These are phyloP conservation scores for Cercospora janseana DNA, from an alignment of 2,329 filamentous ascomycete species.

Conservation along the genomic window DNA sequence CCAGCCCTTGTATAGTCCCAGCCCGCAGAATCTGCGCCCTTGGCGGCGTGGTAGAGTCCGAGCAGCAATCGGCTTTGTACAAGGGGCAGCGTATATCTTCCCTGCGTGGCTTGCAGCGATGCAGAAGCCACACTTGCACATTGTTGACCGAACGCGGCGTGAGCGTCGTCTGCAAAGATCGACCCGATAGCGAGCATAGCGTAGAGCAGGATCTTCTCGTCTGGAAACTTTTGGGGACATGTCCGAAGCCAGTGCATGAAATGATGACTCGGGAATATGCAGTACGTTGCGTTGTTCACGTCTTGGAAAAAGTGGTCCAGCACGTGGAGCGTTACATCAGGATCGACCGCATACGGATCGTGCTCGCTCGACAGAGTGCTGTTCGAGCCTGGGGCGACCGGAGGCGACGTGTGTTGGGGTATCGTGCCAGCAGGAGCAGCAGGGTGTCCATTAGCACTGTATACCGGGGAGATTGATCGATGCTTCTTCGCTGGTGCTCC, in stretches of 20 bases:
- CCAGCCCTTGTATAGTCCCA: constrained; percentile 65
- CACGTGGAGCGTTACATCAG: constrained; percentile 52
- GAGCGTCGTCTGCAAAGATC: constrained; percentile 53
- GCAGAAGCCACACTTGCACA: constrained; percentile 59
- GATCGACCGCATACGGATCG: constrained; percentile 56
- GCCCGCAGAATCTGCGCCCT: constrained; percentile 58
- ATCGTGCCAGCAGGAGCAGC: not conserved
- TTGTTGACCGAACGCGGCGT: constrained; percentile 43
- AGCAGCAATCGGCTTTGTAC: constrained; percentile 67
- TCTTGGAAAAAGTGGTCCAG: constrained; percentile 58
- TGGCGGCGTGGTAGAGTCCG: constrained; percentile 63
- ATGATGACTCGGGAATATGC: constrained; percentile 55
- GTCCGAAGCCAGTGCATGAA: constrained; percentile 59
- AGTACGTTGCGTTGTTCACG: constrained; percentile 55
- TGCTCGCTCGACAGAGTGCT: constrained; percentile 45
- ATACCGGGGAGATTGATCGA: constrained; percentile 32
- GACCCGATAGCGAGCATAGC: constrained; percentile 58
- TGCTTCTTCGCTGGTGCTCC: constrained; percentile 32
- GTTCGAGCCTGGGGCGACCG: constrained; percentile 27
- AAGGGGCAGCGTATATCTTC: constrained; percentile 59
- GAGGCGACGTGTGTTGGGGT: constrained; percentile 28
- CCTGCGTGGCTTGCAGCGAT: constrained; percentile 53
- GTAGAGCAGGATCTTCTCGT: constrained; percentile 61
- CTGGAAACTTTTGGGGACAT: constrained; percentile 31
- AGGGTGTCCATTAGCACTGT: constrained; percentile 14